A percentile compares a stretch with the other conserved stretches of the same genome.
phyloP scores from a whole-genome alignment of 2,329 filamentous ascomycete genomes.

The Sclerotinia spermophila region DNA sequence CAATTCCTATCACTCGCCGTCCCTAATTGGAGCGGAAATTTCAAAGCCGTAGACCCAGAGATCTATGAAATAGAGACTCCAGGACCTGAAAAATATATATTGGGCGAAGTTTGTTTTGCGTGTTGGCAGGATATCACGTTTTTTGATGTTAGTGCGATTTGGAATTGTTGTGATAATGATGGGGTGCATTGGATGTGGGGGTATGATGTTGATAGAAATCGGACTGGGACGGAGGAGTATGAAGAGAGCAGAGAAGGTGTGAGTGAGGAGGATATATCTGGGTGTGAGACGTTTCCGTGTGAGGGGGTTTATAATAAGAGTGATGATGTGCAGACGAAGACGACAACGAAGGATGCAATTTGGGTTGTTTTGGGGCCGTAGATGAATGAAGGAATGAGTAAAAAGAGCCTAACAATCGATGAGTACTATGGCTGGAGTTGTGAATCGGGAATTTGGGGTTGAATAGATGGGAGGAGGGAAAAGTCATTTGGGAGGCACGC shows the following conservation, averaged over 20 bases:
- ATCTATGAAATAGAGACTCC: not conserved
- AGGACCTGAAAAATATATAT: not conserved
- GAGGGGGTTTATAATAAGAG: not conserved
- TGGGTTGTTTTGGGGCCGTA: not conserved
- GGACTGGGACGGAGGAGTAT: not conserved
- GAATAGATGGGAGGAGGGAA: not conserved
- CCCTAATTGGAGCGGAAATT: not conserved
- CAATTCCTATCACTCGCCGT: not conserved
- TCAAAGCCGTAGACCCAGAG: not conserved
- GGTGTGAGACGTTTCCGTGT: not conserved
- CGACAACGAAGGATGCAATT: not conserved
- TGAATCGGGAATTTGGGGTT: not conserved
- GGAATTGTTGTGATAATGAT: constrained; percentile 5
- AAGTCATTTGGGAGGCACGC: not conserved
- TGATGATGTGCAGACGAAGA: constrained; percentile 7
- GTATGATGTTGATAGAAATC: not conserved
- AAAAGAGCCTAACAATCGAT: not conserved
- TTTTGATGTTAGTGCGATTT: constrained; percentile 12
- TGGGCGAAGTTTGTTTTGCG: constrained; percentile 6
- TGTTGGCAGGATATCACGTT: constrained; percentile 5
- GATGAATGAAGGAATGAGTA: too few relatives aligned
- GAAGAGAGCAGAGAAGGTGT: not conserved
- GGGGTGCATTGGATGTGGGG: constrained; percentile 16
- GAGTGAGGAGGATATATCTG: not conserved
- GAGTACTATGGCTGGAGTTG: too few relatives aligned